Base-by-base conservation (phyloP, 208 protist species). In the Wallacemonas sp. region DNA sequence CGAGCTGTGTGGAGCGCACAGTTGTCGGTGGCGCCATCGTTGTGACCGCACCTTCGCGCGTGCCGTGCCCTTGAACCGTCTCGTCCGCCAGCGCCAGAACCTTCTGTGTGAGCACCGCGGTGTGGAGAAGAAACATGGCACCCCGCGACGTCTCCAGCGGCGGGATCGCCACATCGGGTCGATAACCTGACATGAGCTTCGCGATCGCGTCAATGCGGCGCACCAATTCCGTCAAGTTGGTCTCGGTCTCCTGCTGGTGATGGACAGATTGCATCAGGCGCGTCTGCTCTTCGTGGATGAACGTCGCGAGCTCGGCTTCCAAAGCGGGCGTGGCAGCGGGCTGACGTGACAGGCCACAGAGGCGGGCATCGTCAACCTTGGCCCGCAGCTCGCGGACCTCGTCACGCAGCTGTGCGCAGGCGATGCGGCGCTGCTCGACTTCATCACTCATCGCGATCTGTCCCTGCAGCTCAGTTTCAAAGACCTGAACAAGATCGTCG, bases 371-470 rank as follows among this genome's bases (percentile, higher is more conserved):
- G 31, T 67, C 49, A 3, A 63, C 28, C 33, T 68, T 70, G n/a
- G 45, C 69, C 14, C 65, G 66, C 12, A 89, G 54, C 36, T 9
- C 9, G 59, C 72, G 61, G 30, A 77, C 60, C 17, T 79, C 70
- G 30, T 73, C 46, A 31, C 76, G 66, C n/a, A 77, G 56, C 28
- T 34, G 11, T 22, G 44, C 39, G 28, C 70, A 49, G n/a, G 62
- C 58, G n/a, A 53, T 59, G 0, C 80, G 80, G 54, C 53, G 3
- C 6, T 63, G 45, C 11, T 65, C 33, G 15, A 79, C 58, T 24
- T 84, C 66, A 28, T 82, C 67, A n/a, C 68, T 46, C 46, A 98
- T 72, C 58, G 94, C 79, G 11, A 70, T 46, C 47, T 94, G 87
- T 26, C 80, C 73, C 24, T 84, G 81, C 42, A 88, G 73, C 69